Evolutionary conservation across 106 monocot species (phyloP), one percentile per base, ranked within the genome.

Genomic region (Phalaenopsis equestris): DNA sequence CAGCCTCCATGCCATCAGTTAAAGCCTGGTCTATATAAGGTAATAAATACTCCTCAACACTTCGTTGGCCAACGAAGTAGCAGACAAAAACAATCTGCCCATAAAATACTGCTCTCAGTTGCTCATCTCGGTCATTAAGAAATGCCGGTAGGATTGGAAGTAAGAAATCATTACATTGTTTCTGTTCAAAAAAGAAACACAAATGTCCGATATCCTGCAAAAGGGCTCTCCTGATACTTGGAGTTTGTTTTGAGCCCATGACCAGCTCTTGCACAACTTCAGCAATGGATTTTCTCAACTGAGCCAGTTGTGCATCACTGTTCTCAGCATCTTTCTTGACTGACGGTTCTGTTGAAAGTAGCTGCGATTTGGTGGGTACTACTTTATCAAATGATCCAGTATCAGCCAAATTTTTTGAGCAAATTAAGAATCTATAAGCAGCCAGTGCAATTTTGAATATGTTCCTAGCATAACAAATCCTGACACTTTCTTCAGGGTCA

Each of bases 401-500:
- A 67, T 87, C 81, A 76, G 73, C 83, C 80, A 85, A 82, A 49
- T 47, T 83, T 48, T 85, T 81, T 41, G 92, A 86, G 42, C 78
- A 84, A 55, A 92, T 55, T 76, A 92, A 82, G 72, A 92, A 92
- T 56, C 92, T 89, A 49, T 91, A 94, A 36, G 98, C 92, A 83
- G 94, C 88, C 8, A 98, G 68, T 39, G 94, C 98, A 89, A 98
- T 92, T 80, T 98, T 98, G 81, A 79, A 91, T 42, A 98, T 93
- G 79, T 94, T 98, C 75, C 89, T 83, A n/a, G 94, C 90, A 94
- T 94, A 98, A 80, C 90, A 98, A 49, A 98, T 94, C 84, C 98
- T 98, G 21, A 98, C 98, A 81, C 94, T 98, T 93, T 98, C 92
- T 77, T 98, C 98, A 37, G 94, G 82, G 83, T 98, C 98, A 89